Base-by-base conservation (phyloP, 2,329 filamentous ascomycete species). In the Aspergillus flavus region DNA sequence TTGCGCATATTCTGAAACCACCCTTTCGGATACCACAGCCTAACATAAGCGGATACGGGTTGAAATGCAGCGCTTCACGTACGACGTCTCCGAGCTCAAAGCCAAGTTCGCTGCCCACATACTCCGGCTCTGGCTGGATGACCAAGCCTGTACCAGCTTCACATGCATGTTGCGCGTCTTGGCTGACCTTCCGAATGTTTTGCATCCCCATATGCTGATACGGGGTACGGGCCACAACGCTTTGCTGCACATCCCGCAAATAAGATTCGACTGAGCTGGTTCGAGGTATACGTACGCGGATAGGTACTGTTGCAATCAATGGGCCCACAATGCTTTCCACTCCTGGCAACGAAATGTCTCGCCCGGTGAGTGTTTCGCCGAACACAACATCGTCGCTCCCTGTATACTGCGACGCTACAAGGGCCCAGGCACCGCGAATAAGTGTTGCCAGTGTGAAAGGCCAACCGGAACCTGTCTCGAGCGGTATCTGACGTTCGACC, bases 191-290 rank as follows among this genome's bases (percentile, higher is more conserved):
- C 45, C 81, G 73, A 62, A 84, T 84, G 50, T 83, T 78, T 64
- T 84, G 82, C 68, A 83, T 77, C 6, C 82, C 82, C 69, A 82
- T 78, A 59, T 84, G 82, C 65, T 84, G 80, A 62, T 83, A 80
- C 0, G 79, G 79, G 4, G 80, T 80, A 6, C 80, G 79, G 12
- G 77, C 68, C 48, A 64, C 75, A 68, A 62, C 69, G 39, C 62
- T 73, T 66, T 75, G 70, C 57, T 77, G 75, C n/a, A 77, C 68
- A 4, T 57, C 59, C 23, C 71, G 72, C 3, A 76, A 67, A 56
- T 74, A 76, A 3, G 67, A 61, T 50, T 73, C 71, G 6, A 76
- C 68, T 11, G 74, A 68, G 52, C 57, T 68, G 1, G 65, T 54
- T 28, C 74, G 70, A 50, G 67, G 64, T 5, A 83, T 65, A 2